Evolutionary conservation across 495 filamentous ascomycete species (phyloP).

Genomic region (Daldinia vernicosa): DNA sequence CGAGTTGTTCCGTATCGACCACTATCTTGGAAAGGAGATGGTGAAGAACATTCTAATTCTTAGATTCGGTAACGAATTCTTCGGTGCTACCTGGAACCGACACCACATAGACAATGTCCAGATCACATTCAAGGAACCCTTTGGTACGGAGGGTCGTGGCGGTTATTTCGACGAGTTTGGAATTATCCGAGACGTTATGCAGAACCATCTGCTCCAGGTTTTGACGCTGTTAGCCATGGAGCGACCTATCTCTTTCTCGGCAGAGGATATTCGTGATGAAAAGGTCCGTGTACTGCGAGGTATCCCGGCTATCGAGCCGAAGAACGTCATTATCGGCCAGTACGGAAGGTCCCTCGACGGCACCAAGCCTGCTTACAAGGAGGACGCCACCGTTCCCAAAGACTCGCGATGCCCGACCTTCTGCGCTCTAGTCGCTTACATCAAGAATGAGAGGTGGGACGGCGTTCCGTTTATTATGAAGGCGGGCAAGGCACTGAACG

Average conservation of each 20-base stretch:
- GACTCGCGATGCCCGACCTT: constrained; percentile 98
- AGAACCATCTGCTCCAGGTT: constrained; percentile 95
- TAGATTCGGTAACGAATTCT: constrained; percentile 98
- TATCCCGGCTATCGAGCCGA: constrained; percentile 96
- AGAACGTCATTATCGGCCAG: constrained; percentile 99
- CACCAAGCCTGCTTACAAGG: constrained; percentile 96
- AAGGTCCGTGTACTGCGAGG: constrained; percentile 96
- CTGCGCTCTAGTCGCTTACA: constrained; percentile 94
- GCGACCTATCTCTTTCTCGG: constrained; percentile 95
- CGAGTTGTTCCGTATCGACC: constrained; percentile 99
- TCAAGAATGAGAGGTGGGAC: constrained; percentile 99
- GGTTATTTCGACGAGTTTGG: constrained; percentile 99
- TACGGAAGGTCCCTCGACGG: constrained; percentile 97
- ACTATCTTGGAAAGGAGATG: constrained; percentile 99
- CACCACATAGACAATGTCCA: constrained; percentile 99
- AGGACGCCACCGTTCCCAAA: constrained; percentile 98
- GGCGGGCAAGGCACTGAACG: constrained; percentile 98
- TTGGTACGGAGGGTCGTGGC: constrained; percentile 98
- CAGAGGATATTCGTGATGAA: constrained; percentile 98
- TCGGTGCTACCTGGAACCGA: constrained; percentile 98
- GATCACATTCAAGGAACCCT: constrained; percentile 99
- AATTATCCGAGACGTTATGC: constrained; percentile 99
- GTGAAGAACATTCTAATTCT: constrained; percentile 99
- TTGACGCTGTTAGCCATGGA: constrained; percentile 98
- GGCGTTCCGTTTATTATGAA: constrained; percentile 99